Evolutionary conservation across 2,329 filamentous ascomycete species (phyloP).

Genomic region (Ophiosphaerella herpotricha): DNA sequence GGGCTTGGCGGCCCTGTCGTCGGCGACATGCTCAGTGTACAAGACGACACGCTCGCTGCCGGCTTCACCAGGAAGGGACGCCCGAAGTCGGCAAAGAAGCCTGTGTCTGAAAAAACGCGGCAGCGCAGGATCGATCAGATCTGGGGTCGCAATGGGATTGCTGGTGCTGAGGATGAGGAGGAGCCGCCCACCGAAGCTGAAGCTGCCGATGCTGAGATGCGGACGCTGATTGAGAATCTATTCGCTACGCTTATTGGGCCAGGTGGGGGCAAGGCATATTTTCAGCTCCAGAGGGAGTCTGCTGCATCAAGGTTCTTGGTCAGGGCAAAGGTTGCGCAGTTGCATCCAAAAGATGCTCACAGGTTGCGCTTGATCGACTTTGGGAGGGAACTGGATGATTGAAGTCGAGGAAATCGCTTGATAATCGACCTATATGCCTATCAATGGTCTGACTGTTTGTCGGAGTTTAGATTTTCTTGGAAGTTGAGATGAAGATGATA

Average conservation of each 20-base stretch:
- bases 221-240: slow-evolving; percentile 53
- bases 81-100: slow-evolving; percentile 47
- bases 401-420: slow-evolving; percentile 2
- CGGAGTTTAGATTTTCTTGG: no score
- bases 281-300: slow-evolving; percentile 55
- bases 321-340: slow-evolving; percentile 60
- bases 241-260: slow-evolving; percentile 48
- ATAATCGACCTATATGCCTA: not conserved
- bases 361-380: slow-evolving; percentile 60
- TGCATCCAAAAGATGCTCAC: slow-evolving; percentile 59
- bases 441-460: no score
- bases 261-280: slow-evolving; percentile 50
- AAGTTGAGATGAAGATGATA: no score
- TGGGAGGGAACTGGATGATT: slow-evolving; percentile 48
- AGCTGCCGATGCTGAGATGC: slow-evolving; percentile 54
- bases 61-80: slow-evolving; percentile 60
- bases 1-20: slow-evolving; percentile 83
- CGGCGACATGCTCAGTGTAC: slow-evolving; percentile 71
- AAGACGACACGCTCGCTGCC: slow-evolving; percentile 57
- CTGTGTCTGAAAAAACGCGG: slow-evolving; percentile 38
- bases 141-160: slow-evolving; percentile 43
- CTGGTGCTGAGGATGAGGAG: slow-evolving; percentile 22
- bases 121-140: slow-evolving; percentile 59
- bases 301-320: slow-evolving; percentile 60
- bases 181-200: slow-evolving; percentile 51